A percentile compares a stretch with the other conserved stretches of the same genome.
Conservation (phyloP, 202 grass and related monocot genomes). For the Setaria viridis region DNA sequence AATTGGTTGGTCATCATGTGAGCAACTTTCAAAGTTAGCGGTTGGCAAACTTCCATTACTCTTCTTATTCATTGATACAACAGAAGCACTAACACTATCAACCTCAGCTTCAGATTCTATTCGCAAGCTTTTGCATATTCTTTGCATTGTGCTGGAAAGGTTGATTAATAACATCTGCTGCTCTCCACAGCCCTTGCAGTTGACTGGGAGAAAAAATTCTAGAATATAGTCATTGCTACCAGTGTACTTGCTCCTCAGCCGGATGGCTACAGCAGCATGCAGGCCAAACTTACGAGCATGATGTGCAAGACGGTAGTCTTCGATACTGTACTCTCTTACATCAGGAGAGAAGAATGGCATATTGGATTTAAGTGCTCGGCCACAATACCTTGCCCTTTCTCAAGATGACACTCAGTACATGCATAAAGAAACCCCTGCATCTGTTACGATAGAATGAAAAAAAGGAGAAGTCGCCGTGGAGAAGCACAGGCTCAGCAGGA, state of each 20-base stretch:
- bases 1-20: constrained; percentile 38
- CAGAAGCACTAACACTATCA: constrained; percentile 38
- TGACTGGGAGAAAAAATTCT: constrained; percentile 95
- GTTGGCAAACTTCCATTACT: constrained; percentile 42
- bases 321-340: constrained; percentile 69
- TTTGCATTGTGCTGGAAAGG: constrained; percentile 91
- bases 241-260: constrained; percentile 81
- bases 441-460: not conserved
- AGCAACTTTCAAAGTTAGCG: constrained; percentile 46
- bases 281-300: constrained; percentile 92
- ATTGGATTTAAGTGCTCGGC: constrained; percentile 87
- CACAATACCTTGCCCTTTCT: constrained; percentile 83
- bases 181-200: constrained; percentile 79
- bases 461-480: too few relatives aligned
- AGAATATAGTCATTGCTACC: constrained; percentile 85
- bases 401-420: constrained; percentile 72
- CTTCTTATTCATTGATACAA: constrained; percentile 6
- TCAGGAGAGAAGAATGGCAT: constrained; percentile 83
- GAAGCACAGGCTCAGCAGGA: too few relatives aligned
- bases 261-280: constrained; percentile 83
- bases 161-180: constrained; percentile 94
- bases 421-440: constrained; percentile 82
- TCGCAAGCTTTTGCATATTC: constrained; percentile 80
- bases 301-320: constrained; percentile 87
- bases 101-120: constrained; percentile 72